These are phyloP conservation scores for Aurinia saxatilis DNA, from an alignment of 345 rosid species.

Conservation along the genomic window DNA sequence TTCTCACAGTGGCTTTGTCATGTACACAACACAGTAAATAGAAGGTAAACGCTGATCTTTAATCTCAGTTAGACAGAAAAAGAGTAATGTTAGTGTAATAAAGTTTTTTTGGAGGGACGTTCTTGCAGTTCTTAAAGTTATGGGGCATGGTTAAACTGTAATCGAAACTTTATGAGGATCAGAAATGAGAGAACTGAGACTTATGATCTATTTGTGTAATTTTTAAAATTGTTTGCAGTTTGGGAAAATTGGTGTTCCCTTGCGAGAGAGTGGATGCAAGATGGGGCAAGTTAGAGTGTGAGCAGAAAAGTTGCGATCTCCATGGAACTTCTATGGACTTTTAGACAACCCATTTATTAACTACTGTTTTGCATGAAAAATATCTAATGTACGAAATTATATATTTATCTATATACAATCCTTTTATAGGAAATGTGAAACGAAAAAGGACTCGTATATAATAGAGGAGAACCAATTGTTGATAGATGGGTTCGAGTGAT, in stretches of 20 bases:
- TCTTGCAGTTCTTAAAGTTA: neutral
- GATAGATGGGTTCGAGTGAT: no score
- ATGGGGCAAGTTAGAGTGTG: conserved; percentile 98
- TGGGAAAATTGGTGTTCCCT: conserved; percentile 60
- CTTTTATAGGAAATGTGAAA: no score
- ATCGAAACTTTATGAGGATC: neutral
- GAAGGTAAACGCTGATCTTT: conserved; percentile 47
- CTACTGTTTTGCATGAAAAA: no score
- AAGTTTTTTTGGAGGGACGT: neutral
- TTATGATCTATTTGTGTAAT: neutral
- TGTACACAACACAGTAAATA: conserved; percentile 82
- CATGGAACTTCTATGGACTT: conserved; percentile 44
- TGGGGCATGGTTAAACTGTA: neutral
- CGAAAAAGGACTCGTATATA: no score
- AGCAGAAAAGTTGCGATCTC: conserved; percentile 77
- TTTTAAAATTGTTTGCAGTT: conserved; percentile 34
- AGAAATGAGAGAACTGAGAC: neutral
- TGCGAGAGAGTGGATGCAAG: conserved; percentile 91
- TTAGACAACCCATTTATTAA: neutral
- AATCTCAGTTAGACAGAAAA: neutral
- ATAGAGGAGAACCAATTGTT: no score
- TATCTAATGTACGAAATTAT: no score
- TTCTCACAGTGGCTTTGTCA: conserved; percentile 92
- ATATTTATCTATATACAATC: no score
- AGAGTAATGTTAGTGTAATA: neutral